A percentile compares a stretch with the other conserved stretches of the same genome.
Evolutionary conservation across 352 stramenopile species (phyloP).

Genomic region (Globisporangium takayamanum): DNA sequence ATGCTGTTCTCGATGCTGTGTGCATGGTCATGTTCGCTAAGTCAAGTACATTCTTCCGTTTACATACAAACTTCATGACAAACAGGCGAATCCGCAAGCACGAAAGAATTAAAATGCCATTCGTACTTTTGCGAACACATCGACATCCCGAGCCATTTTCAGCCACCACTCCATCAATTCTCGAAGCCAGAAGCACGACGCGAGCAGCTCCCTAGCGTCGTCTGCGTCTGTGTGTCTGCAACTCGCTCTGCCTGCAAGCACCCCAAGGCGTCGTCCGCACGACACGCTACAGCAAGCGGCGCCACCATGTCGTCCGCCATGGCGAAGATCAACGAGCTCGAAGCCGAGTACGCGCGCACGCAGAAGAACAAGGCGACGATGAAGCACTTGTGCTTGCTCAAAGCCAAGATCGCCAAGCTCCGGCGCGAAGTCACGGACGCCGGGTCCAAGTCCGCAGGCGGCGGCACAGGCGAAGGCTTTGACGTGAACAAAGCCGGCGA

Average conservation of each 20-base stretch:
- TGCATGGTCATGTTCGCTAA: too few species aligned
- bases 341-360: constrained; percentile 93
- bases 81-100: too few species aligned
- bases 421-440: constrained; percentile 89
- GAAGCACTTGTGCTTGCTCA: constrained; percentile 97
- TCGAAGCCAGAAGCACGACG: too few species aligned
- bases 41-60: too few species aligned
- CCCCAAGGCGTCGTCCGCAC: not conserved
- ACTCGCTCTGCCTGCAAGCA: not conserved
- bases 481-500: constrained; percentile 94
- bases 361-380: constrained; percentile 99
- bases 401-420: constrained; percentile 97
- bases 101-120: too few species aligned
- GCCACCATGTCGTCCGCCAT: constrained; percentile 48
- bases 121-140: too few species aligned
- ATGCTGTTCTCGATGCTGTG: too few species aligned
- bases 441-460: constrained; percentile 56
- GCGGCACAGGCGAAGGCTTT: constrained; percentile 80
- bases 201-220: not conserved
- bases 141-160: too few species aligned
- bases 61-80: too few species aligned
- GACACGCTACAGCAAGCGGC: not conserved
- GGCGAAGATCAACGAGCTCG: constrained; percentile 76
- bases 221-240: too few species aligned
- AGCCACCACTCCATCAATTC: too few species aligned